phyloP scores from a whole-genome alignment of 169 alveolate genomes.

The Plasmodium coatneyi region DNA sequence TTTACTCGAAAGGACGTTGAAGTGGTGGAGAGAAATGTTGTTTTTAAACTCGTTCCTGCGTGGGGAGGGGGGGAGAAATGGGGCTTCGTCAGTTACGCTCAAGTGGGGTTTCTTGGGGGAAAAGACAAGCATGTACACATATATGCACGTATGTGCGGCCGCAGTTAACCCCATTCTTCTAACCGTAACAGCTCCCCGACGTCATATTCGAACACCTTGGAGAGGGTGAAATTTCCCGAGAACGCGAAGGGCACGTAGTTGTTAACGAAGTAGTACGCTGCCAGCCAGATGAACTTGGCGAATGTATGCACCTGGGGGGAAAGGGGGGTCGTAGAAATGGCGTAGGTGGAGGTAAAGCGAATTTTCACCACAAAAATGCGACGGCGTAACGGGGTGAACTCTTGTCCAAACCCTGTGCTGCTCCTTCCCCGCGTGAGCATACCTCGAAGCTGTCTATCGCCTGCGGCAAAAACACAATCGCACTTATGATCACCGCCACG shows the following conservation, averaged over 20 bases:
- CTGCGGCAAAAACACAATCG: conserved; percentile 30
- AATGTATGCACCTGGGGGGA: conserved; percentile 16
- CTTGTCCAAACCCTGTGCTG: neutral
- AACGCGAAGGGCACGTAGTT: conserved; percentile 56
- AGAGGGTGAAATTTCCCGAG: conserved; percentile 42
- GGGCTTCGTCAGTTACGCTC: neutral
- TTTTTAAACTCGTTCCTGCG: conserved; percentile 43
- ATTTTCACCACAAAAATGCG: neutral
- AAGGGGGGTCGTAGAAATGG: neutral
- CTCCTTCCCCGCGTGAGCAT: neutral
- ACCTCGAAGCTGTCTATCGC: conserved; percentile 48
- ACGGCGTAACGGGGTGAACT: neutral
- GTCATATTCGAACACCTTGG: conserved; percentile 19
- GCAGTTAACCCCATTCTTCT: neutral
- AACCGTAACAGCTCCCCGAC: conserved; percentile 29
- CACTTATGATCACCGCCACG: conserved; percentile 30
- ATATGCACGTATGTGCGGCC: neutral
- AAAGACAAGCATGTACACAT: neutral
- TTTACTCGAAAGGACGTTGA: conserved; percentile 43
- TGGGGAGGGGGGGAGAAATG: neutral
- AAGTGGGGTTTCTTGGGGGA: neutral
- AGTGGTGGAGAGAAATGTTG: conserved; percentile 37
- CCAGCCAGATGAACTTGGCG: conserved; percentile 50
- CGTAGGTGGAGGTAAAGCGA: neutral
- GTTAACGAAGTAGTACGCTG: conserved; percentile 44